Evolutionary conservation across 208 protist genomes (phyloP).

Genomic region (Trypanosoma conorhini): DNA sequence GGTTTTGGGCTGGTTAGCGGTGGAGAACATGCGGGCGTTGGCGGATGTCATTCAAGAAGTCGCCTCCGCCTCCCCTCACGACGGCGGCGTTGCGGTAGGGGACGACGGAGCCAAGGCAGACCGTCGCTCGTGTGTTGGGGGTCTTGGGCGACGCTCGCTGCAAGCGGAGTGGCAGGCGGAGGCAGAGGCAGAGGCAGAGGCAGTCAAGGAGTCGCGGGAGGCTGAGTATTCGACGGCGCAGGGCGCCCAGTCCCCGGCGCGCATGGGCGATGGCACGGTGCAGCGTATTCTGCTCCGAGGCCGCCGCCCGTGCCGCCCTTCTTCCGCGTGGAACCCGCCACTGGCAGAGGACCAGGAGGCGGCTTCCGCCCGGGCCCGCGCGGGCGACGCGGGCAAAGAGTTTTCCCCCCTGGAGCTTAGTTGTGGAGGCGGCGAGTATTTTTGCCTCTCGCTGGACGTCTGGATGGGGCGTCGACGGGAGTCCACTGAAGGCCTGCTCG

Average conservation of each 20-base stretch:
- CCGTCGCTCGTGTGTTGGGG: neutral
- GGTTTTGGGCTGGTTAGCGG: conserved; percentile 48
- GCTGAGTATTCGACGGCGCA: conserved; percentile 8
- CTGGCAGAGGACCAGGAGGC: neutral
- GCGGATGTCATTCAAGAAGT: conserved; percentile 11
- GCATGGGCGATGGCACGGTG: conserved; percentile 1
- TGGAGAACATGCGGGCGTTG: conserved; percentile 29
- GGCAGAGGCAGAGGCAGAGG: neutral
- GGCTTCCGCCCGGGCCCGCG: neutral
- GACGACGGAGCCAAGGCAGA: neutral
- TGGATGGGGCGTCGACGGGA: conserved; percentile 33
- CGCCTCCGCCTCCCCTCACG: neutral
- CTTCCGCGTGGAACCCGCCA: neutral
- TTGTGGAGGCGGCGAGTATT: neutral
- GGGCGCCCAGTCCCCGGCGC: neutral
- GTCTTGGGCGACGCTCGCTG: neutral
- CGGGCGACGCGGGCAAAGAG: conserved; percentile 7
- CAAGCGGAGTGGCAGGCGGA: neutral
- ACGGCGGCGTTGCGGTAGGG: neutral
- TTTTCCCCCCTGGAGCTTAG: neutral
- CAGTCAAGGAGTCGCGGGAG: neutral
- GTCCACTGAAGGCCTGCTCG: conserved; percentile 7
- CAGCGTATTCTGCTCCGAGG: conserved; percentile 24
- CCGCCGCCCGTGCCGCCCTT: neutral
- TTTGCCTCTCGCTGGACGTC: conserved; percentile 48